Evolutionary conservation across 306 rosid genomes (phyloP).

Genomic region (Gastrolobium villosum): DNA sequence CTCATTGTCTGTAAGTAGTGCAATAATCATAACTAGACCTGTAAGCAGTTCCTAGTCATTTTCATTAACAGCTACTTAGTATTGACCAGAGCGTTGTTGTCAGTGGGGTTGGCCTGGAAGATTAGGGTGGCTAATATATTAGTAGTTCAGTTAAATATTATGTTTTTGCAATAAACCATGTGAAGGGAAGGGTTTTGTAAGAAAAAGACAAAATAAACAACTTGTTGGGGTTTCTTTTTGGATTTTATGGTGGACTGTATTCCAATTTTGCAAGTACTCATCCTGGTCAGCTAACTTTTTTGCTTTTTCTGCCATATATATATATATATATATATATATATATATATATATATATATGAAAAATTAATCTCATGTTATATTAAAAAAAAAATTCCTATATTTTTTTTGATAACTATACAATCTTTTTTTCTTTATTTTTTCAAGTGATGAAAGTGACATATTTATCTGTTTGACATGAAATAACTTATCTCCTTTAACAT

Average conservation of each 20-base stretch:
- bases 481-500: too few relatives aligned
- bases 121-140: background rate
- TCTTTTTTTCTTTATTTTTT: constrained; percentile 32
- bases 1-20: background rate
- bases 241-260: background rate
- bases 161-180: background rate
- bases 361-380: background rate
- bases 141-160: background rate
- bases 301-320: constrained; percentile 39
- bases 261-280: background rate
- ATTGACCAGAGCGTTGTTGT: background rate
- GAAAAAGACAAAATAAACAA: background rate
- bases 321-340: too few relatives aligned
- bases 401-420: too few relatives aligned
- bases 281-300: background rate
- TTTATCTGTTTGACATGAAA: too few relatives aligned
- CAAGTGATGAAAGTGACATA: too few relatives aligned
- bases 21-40: background rate
- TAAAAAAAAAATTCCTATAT: too few relatives aligned
- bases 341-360: too few relatives aligned
- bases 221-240: constrained; percentile 14
- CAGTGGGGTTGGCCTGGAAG: background rate
- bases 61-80: background rate
- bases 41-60: background rate
- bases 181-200: background rate